Evolutionary conservation across 176 grass and related monocot genomes (phyloP).

Genomic region (Carex scoparia): DNA sequence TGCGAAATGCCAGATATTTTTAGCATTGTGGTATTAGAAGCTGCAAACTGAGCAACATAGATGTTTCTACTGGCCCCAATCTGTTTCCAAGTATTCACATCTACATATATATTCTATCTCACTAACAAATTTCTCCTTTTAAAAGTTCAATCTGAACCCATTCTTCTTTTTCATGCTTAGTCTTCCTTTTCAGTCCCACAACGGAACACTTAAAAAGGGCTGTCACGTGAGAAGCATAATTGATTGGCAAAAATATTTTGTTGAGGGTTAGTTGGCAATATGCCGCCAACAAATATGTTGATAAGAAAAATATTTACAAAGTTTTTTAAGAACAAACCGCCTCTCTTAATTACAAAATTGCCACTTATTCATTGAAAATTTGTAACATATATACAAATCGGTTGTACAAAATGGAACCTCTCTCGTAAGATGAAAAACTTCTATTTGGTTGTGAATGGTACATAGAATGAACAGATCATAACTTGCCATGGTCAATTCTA

Average conservation of each 20-base stretch:
- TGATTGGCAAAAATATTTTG: neutral
- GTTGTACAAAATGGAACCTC: neutral
- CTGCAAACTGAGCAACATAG: neutral
- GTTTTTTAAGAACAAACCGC: no score
- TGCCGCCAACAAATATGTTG: no score
- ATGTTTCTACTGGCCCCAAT: neutral
- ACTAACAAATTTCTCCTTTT: neutral
- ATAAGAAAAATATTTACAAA: no score
- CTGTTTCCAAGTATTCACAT: neutral
- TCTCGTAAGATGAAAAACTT: neutral
- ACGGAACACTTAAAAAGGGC: no score
- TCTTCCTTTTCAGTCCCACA: no score
- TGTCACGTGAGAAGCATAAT: no score
- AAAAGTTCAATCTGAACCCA: no score
- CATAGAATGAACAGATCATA: conserved; percentile 11
- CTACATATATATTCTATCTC: neutral
- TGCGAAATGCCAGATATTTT: neutral
- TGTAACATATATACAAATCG: neutral
- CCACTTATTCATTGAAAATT: neutral
- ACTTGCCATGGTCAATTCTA: neutral
- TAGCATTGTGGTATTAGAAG: neutral
- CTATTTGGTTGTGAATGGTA: neutral
- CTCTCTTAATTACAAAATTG: neutral
- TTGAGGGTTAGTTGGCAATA: no score
- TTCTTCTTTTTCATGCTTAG: no score